A percentile compares a stretch with the other conserved stretches of the same genome.
phyloP scores from a whole-genome alignment of 1,284 basidiomycete genomes.

The Ustilago trichophora region DNA sequence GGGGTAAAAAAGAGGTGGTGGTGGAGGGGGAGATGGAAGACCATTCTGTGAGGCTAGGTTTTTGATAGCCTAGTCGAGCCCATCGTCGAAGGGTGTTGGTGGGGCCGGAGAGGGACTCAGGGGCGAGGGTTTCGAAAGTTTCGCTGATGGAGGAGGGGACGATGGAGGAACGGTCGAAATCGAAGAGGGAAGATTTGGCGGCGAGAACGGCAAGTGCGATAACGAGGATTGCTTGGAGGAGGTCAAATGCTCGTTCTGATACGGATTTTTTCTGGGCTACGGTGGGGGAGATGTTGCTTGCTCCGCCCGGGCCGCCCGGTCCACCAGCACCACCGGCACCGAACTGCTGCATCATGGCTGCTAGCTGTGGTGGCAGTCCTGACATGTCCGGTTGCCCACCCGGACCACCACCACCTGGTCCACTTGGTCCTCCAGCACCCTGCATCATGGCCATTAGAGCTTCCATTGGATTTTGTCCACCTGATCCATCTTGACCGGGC shows the following conservation, averaged over 20 bases:
- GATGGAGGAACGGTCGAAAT: slow-evolving; percentile 23
- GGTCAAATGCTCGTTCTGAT: slow-evolving; percentile 33
- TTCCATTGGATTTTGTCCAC: slow-evolving; percentile 35
- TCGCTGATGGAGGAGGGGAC: slow-evolving; percentile 16
- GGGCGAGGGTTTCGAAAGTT: slow-evolving; percentile 5
- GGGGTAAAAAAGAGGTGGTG: slow-evolving; percentile 1
- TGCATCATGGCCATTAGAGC: slow-evolving; percentile 52
- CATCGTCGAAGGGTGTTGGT: slow-evolving; percentile 40
- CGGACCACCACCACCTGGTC: slow-evolving; percentile 12
- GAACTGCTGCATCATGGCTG: slow-evolving; percentile 53
- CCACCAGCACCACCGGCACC: slow-evolving; percentile 19
- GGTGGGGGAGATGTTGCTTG: slow-evolving; percentile 4
- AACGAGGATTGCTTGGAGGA: slow-evolving; percentile 36
- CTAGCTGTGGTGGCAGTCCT: slow-evolving; percentile 38
- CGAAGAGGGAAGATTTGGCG: slow-evolving; percentile 40
- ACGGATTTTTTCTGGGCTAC: slow-evolving; percentile 14
- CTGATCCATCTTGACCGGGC: background rate
- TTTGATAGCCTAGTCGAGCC: slow-evolving; percentile 55
- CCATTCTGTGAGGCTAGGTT: slow-evolving; percentile 27
- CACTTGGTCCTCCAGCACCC: slow-evolving; percentile 22
- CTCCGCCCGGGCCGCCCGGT: background rate
- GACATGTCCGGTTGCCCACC: slow-evolving; percentile 30
- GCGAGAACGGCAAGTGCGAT: slow-evolving; percentile 28
- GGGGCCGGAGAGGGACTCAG: background rate
- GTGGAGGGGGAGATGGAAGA: background rate